phyloP scores from a whole-genome alignment of 2,329 filamentous ascomycete genomes.

The Calonectria pteridis region DNA sequence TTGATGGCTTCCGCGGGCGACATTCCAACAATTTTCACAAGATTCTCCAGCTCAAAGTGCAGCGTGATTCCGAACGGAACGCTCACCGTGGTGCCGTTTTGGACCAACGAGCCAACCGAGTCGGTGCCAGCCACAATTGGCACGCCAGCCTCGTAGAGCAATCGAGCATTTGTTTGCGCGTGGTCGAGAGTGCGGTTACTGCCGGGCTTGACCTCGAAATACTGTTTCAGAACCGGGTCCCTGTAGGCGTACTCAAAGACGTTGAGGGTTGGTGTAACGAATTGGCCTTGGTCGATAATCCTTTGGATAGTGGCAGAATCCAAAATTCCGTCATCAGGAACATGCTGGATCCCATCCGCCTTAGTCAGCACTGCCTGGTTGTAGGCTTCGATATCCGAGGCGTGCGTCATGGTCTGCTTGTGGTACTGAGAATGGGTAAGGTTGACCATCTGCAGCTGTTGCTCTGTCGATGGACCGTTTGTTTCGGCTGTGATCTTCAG shows the following conservation, averaged over 20 bases:
- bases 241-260: neutral
- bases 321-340: neutral
- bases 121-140: slow-evolving; percentile 4
- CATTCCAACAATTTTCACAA: neutral
- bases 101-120: neutral
- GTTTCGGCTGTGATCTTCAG: neutral
- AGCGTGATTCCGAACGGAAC: neutral
- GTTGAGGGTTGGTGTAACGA: neutral
- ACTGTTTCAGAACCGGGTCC: neutral
- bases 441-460: neutral
- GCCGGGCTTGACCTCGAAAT: neutral
- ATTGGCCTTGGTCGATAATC: neutral
- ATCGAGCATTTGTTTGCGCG: neutral
- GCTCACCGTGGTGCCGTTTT: neutral
- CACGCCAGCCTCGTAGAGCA: neutral
- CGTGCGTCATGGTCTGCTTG: slow-evolving; percentile 7
- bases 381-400: neutral
- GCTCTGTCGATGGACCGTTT: neutral
- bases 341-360: slow-evolving; percentile 8
- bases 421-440: neutral
- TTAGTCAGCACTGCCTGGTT: neutral
- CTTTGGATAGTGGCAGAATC: neutral
- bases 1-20: neutral
- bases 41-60: neutral
- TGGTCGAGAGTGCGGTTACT: neutral